Evolutionary conservation across 495 filamentous ascomycete species (phyloP), one percentile per base, ranked within the genome.

Genomic region (Penicillium psychrofluorescens): DNA sequence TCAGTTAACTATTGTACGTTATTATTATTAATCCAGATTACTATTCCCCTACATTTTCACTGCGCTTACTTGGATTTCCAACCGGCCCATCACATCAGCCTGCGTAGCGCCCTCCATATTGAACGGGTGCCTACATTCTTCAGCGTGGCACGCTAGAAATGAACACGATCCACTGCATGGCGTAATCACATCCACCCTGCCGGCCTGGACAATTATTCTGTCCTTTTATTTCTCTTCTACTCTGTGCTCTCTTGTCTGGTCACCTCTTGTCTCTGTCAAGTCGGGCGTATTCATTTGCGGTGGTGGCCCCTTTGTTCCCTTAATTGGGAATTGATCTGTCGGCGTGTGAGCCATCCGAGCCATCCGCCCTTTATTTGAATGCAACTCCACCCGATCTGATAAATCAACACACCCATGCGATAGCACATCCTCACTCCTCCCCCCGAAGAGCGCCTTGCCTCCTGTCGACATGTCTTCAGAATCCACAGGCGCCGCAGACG

Each of bases 281-380:
- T 36, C 29, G 36, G 22, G 10, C 38, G 22, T 33, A 14, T 36
- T 30, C 36, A 33, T 29, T 36, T 31, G 38, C 14, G 36, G 32
- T 2, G 9, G n/a, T 10, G 10, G 32, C 32, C n/a, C n/a, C 32
- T 44, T 51, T 40, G 40, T 48, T 36, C 32, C 13, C 51, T 48
- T n/a, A 29, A 56, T 46, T 22, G 22, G 50, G 53, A 36, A 55
- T 54, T 54, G 56, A 57, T 57, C 56, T 47, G 56, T 51, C 44
- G 44, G 28, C 12, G 13, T 45, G 22, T 13, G 29, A 45, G 53
- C 48, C 37, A 59, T 59, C 56, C 56, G 56, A 52, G 41, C 40
- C 45, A 47, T 56, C 56, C 56, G 56, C 45, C 29, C 39, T 16
- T 48, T 34, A 50, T 47, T 49, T 22, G 22, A 22, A 44, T 42